Evolutionary conservation across 129 eudicot species (phyloP).

Genomic region (Erigeron canadensis): DNA sequence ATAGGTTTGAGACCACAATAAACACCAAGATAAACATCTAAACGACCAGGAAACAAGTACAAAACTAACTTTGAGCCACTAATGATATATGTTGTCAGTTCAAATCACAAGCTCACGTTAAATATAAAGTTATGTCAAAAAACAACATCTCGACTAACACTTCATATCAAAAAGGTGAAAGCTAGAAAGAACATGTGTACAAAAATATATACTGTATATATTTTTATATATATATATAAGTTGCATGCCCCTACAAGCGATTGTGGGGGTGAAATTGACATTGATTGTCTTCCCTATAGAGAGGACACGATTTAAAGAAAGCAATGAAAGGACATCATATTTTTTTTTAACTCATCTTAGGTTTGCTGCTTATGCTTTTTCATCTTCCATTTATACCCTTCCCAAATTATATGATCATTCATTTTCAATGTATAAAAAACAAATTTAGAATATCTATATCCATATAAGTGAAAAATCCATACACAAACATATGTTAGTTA

Average conservation of each 20-base stretch:
- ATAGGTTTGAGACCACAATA: background rate
- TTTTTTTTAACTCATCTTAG: conserved; percentile 28
- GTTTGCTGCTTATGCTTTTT: conserved; percentile 25
- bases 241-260: no score
- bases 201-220: conserved; percentile 19
- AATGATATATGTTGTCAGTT: conserved; percentile 15
- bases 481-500: no score
- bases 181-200: conserved; percentile 4
- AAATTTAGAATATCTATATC: no score
- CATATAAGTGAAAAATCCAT: no score
- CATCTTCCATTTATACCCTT: conserved; percentile 9
- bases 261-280: conserved; percentile 35
- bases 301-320: conserved; percentile 54
- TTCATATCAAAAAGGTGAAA: conserved; percentile 13
- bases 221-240: no score
- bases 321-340: conserved; percentile 34
- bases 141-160: background rate
- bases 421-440: background rate
- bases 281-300: conserved; percentile 41
- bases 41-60: conserved; percentile 4
- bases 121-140: conserved; percentile 19
- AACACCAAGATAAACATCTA: background rate
- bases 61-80: conserved; percentile 9
- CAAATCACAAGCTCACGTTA: conserved; percentile 19
- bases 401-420: background rate